These are phyloP conservation scores for Cercospora brassicicola DNA, from an alignment of 2,329 filamentous ascomycete genomes.

Conservation along the genomic window DNA sequence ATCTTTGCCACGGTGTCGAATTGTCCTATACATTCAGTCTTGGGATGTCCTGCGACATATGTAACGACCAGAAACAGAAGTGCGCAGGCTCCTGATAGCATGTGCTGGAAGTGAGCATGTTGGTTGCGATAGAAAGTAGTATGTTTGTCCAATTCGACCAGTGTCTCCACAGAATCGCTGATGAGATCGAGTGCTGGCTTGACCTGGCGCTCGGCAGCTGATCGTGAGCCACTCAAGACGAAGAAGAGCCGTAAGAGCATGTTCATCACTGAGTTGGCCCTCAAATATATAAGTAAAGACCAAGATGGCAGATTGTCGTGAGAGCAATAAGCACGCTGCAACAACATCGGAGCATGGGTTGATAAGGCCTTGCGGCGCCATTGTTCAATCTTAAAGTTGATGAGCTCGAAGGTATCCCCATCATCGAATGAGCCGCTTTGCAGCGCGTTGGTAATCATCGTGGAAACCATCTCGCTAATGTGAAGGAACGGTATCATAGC, in stretches of 20 bases:
- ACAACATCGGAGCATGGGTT: not conserved
- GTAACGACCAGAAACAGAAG: not conserved
- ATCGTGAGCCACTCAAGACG: not conserved
- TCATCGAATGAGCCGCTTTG: not conserved
- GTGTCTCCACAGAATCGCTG: not conserved
- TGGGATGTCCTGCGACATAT: not conserved
- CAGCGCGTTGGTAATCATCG: not conserved
- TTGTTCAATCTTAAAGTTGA: not conserved
- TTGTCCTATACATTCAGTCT: not conserved
- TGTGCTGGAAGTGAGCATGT: slow-evolving; percentile 6
- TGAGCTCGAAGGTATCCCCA: not conserved
- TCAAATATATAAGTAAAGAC: not conserved
- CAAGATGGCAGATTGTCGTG: not conserved
- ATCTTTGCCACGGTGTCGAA: not conserved
- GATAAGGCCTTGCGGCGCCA: not conserved
- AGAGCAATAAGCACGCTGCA: not conserved
- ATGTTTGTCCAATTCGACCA: not conserved
- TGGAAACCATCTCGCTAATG: not conserved
- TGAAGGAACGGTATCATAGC: not conserved
- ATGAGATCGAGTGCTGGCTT: not conserved
- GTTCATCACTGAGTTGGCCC: slow-evolving; percentile 1
- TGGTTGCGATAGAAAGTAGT: not conserved
- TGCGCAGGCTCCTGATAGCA: not conserved
- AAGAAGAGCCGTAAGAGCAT: not conserved
- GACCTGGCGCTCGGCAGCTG: not conserved